Percentiles rank a stretch among this genome's conserved stretches.
phyloP scores from a whole-genome alignment of 2,329 filamentous ascomycete species.

The Apiospora hydei region DNA sequence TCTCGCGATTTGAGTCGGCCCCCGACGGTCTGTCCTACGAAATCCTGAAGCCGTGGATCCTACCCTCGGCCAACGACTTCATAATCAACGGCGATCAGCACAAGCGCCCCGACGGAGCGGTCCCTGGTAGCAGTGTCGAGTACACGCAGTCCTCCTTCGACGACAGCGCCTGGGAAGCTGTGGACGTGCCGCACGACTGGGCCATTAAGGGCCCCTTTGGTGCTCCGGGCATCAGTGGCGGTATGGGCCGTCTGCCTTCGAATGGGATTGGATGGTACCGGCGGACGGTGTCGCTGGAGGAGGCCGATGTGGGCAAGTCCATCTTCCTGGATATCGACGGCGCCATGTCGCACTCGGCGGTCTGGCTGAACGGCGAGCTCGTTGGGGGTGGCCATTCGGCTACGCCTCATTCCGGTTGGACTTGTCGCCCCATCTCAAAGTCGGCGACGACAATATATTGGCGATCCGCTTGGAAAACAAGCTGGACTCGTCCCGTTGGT shows the following conservation, averaged over 20 bases:
- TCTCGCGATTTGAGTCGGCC: slow-evolving; percentile 43
- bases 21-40: slow-evolving; percentile 45
- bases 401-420: slow-evolving; percentile 60
- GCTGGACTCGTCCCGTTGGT: slow-evolving; percentile 58
- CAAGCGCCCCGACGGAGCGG: slow-evolving; percentile 34
- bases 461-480: slow-evolving; percentile 61
- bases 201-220: slow-evolving; percentile 50
- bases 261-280: slow-evolving; percentile 63
- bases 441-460: slow-evolving; percentile 48
- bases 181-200: slow-evolving; percentile 54
- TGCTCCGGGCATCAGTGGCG: slow-evolving; percentile 44
- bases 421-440: slow-evolving; percentile 51
- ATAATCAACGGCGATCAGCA: slow-evolving; percentile 37
- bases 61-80: slow-evolving; percentile 43
- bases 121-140: slow-evolving; percentile 37
- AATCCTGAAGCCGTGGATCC: slow-evolving; percentile 43
- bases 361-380: slow-evolving; percentile 58
- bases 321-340: slow-evolving; percentile 50
- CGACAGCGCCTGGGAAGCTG: slow-evolving; percentile 44
- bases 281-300: slow-evolving; percentile 42
- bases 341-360: slow-evolving; percentile 59
- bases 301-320: slow-evolving; percentile 31
- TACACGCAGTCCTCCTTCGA: slow-evolving; percentile 41
- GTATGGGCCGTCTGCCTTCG: slow-evolving; percentile 53
- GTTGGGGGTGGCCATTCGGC: slow-evolving; percentile 61